phyloP scores from a whole-genome alignment of 2,329 filamentous ascomycete genomes.

The Ophiostoma sp. region DNA sequence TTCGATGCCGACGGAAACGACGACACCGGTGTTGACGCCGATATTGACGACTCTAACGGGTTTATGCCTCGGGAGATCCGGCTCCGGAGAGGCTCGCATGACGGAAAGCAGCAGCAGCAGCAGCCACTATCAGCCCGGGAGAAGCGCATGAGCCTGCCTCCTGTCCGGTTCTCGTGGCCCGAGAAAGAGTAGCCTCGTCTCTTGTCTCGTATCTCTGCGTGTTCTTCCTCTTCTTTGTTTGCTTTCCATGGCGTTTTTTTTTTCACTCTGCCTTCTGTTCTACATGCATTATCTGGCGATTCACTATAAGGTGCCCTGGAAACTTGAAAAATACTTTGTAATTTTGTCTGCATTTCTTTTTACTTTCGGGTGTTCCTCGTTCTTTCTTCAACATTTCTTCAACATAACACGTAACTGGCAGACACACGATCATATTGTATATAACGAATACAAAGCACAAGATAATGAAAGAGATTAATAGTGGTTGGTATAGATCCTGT shows the following conservation, averaged over 20 bases:
- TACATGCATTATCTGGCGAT: not conserved
- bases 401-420: too few relatives aligned
- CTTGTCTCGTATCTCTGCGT: not conserved
- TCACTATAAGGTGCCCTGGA: not conserved
- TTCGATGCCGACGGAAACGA: not conserved
- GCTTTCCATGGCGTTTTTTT: not conserved
- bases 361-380: not conserved
- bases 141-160: constrained; percentile 35
- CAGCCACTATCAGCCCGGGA: constrained; percentile 1
- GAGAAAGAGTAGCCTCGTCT: not conserved
- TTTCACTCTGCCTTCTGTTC: not conserved
- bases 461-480: not conserved
- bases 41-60: not conserved
- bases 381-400: not conserved
- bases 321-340: constrained; percentile 1
- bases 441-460: not conserved
- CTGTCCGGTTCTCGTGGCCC: constrained; percentile 31
- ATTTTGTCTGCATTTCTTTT: not conserved
- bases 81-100: constrained; percentile 14
- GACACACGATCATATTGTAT: not conserved
- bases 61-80: not conserved
- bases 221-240: not conserved
- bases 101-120: not conserved
- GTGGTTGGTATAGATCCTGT: too few relatives aligned
- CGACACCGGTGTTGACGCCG: not conserved